Percentiles rank a stretch among this genome's conserved stretches.
Conservation (phyloP, 192 early-diverging fungal genomes). For the Backusella psychrophila region DNA sequence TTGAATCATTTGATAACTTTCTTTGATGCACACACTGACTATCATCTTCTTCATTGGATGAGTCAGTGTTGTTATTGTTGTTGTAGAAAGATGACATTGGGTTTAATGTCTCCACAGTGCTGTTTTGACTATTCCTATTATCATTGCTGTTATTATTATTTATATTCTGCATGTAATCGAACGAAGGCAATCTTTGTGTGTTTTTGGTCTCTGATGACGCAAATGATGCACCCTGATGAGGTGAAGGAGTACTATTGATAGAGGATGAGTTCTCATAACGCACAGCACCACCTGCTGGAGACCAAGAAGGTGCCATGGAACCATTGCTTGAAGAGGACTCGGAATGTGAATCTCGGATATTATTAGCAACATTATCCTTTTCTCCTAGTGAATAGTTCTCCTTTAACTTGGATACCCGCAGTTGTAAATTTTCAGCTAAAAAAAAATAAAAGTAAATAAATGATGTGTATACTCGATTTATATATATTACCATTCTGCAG, state of each 20-base stretch:
- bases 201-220: neutral
- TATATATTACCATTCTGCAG: conserved; percentile 10
- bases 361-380: neutral
- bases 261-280: neutral
- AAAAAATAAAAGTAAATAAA: neutral
- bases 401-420: conserved; percentile 10
- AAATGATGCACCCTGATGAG: neutral
- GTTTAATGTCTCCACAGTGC: neutral
- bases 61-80: neutral
- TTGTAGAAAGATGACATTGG: neutral
- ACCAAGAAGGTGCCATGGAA: neutral
- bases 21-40: neutral
- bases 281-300: neutral
- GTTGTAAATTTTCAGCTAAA: conserved; percentile 7
- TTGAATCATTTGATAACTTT: neutral
- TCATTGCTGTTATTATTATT: neutral
- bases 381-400: neutral
- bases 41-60: neutral
- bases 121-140: neutral
- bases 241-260: neutral
- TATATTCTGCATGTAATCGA: neutral
- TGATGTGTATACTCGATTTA: neutral
- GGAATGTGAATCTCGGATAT: neutral
- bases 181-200: neutral
- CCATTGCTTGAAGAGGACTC: neutral